Conservation (phyloP, 768 basidiomycete genomes). For the Mycena galopus region DNA sequence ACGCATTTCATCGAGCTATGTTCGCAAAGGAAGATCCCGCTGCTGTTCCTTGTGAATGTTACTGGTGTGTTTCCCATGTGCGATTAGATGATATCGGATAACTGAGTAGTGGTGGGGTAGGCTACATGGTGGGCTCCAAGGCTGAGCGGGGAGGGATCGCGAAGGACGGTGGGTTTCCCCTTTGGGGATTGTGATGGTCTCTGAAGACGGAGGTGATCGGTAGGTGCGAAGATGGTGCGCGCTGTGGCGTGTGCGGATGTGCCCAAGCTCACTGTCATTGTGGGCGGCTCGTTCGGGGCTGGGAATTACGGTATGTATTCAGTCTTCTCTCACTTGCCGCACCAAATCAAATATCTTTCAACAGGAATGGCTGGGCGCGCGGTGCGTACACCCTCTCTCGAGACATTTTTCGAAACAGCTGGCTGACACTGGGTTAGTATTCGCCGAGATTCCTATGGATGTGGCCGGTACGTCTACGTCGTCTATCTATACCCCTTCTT, state of each 20-base stretch:
- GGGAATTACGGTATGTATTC: constrained; percentile 86
- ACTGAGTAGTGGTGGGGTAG: too few species aligned
- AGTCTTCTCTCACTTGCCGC: not conserved
- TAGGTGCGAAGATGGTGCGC: constrained; percentile 95
- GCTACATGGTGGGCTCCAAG: constrained; percentile 97
- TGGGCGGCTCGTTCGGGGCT: constrained; percentile 95
- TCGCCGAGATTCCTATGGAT: constrained; percentile 97
- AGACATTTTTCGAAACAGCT: not conserved
- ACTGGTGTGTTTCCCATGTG: constrained; percentile 77
- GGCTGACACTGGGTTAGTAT: constrained; percentile 63
- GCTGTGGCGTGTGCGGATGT: constrained; percentile 95
- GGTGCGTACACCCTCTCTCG: constrained; percentile 64
- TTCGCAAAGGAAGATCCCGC: constrained; percentile 89
- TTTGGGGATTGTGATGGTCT: not conserved
- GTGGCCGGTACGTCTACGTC: constrained; percentile 87
- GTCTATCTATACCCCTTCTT: not conserved
- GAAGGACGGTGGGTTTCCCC: constrained; percentile 77
- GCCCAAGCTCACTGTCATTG: constrained; percentile 92
- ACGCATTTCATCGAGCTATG: constrained; percentile 97
- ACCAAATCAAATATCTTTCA: not conserved
- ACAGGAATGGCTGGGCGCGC: constrained; percentile 93
- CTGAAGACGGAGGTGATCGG: constrained; percentile 14
- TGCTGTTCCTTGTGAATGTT: constrained; percentile 96
- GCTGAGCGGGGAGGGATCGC: constrained; percentile 92
- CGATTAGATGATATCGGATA: too few species aligned